Evolutionary conservation across 2,329 filamentous ascomycete genomes (phyloP), one percentile per base, ranked within the genome.

Genomic region (Xenoacremonium recifei): DNA sequence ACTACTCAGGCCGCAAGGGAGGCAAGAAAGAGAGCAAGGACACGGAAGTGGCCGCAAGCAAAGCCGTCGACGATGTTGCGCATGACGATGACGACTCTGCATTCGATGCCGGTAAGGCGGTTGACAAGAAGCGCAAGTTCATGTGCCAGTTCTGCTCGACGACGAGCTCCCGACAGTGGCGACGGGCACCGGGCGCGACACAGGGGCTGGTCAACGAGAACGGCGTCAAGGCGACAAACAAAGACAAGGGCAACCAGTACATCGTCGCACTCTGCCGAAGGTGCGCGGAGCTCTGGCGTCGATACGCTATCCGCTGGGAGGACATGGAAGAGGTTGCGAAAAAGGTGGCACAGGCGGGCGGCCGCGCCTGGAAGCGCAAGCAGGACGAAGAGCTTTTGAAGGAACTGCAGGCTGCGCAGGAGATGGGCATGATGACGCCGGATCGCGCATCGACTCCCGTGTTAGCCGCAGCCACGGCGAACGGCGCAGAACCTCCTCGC

Each of bases 251-350:
- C 11, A 73, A 76, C 13, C 82, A 86, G 54, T 82, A 86, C 25
- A 80, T 95, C 15, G 78, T 91, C 36, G 91, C 92, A 4, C 77
- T 99, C 4, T 99, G 93, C 62, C 79, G 90, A 44, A 83, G 92
- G 45, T 99, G 93, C 60, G 91, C 91, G 19, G 84, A 93, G 57
- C 73, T 99, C 7, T 99, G 93, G 93, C 85, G 93, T 37, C 88
- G 92, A 51, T 99, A 99, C 65, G 92, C 86, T 13, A 89, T 99
- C 48, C 89, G 95, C 53, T 99, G 89, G 83, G 93, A 97, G 65
- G 89, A 95, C 52, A 79, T 90, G 12, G 93, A 97, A 31, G 92
- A 97, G 57, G 80, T 96, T 27, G 81, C 85, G 29, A 95, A 91
- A 70, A 95, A 96, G 69, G 83, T 95, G 31, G 80, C 84, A 1